phyloP scores from a whole-genome alignment of 2,329 filamentous ascomycete genomes.

The Fusarium praegraminearum region DNA sequence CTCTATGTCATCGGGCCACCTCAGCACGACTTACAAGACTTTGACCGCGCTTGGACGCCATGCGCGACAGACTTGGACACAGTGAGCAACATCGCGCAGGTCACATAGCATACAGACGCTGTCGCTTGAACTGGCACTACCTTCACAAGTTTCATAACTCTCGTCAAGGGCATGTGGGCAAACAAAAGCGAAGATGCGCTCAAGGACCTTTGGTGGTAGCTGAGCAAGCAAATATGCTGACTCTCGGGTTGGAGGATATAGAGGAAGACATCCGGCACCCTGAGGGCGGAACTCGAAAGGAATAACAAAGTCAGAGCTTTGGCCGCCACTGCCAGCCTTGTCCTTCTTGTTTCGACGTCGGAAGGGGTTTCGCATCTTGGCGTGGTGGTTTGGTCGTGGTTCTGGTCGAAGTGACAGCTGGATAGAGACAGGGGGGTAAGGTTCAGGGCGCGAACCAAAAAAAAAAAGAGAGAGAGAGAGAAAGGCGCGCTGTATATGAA shows the following conservation, averaged over 20 bases:
- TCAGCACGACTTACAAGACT: conserved; percentile 68
- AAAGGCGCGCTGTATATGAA: background rate
- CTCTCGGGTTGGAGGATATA: conserved; percentile 54
- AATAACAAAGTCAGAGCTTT: conserved; percentile 42
- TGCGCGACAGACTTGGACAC: conserved; percentile 76
- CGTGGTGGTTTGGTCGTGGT: conserved; percentile 11
- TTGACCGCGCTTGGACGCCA: conserved; percentile 71
- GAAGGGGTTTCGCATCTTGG: conserved; percentile 55
- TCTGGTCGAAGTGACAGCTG: conserved; percentile 17
- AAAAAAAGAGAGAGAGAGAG: conserved; percentile 2
- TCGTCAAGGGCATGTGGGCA: conserved; percentile 86
- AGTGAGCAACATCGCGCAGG: conserved; percentile 86
- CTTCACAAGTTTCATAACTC: conserved; percentile 84
- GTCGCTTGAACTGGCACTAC: conserved; percentile 72
- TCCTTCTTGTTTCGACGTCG: conserved; percentile 56
- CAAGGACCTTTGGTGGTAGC: conserved; percentile 77
- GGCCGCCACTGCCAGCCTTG: conserved; percentile 42
- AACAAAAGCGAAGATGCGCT: conserved; percentile 82
- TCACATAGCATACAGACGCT: conserved; percentile 95
- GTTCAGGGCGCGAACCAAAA: conserved; percentile 3
- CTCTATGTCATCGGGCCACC: conserved; percentile 2
- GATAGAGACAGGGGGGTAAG: conserved; percentile 11
- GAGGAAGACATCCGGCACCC: conserved; percentile 43
- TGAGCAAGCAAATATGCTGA: conserved; percentile 61
- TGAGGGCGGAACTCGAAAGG: conserved; percentile 50